Evolutionary conservation across 305 asterid genomes (phyloP).

Genomic region (Coffea humblotiana): DNA sequence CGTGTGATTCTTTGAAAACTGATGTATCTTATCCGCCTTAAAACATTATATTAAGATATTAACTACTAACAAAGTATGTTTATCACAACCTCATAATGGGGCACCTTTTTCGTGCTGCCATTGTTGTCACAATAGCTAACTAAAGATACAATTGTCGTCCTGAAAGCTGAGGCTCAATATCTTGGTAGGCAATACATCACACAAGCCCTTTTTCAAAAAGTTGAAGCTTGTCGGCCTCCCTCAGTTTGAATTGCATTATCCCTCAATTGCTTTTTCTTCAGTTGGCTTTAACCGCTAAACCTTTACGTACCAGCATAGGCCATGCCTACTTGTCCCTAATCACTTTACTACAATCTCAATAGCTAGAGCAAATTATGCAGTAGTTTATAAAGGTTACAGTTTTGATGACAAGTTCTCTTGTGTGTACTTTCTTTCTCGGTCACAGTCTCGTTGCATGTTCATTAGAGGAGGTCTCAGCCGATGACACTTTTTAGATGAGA

Average conservation of each 20-base stretch:
- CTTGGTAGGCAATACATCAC: constrained; percentile 5
- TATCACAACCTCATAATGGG: background rate
- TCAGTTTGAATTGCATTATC: background rate
- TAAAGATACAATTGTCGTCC: constrained; percentile 2
- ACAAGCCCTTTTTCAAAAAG: constrained; percentile 13
- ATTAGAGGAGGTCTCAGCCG: background rate
- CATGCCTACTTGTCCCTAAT: background rate
- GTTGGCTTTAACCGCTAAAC: constrained; percentile 5
- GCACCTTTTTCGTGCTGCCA: background rate
- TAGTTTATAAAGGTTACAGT: background rate
- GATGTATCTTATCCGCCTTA: background rate
- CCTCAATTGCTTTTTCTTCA: constrained; percentile 5
- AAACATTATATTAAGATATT: background rate
- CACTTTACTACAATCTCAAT: background rate
- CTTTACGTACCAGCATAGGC: constrained; percentile 8
- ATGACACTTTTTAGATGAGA: background rate
- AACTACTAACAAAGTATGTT: no score
- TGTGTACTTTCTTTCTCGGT: background rate
- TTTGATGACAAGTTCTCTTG: background rate
- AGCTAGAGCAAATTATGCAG: background rate
- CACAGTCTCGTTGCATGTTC: background rate
- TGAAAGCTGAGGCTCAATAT: background rate
- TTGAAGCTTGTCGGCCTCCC: constrained; percentile 17
- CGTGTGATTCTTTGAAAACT: background rate
- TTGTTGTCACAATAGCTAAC: background rate